Evolutionary conservation across 805 yeast genomes (phyloP).

Genomic region (Zygotorulaspora florentina): DNA sequence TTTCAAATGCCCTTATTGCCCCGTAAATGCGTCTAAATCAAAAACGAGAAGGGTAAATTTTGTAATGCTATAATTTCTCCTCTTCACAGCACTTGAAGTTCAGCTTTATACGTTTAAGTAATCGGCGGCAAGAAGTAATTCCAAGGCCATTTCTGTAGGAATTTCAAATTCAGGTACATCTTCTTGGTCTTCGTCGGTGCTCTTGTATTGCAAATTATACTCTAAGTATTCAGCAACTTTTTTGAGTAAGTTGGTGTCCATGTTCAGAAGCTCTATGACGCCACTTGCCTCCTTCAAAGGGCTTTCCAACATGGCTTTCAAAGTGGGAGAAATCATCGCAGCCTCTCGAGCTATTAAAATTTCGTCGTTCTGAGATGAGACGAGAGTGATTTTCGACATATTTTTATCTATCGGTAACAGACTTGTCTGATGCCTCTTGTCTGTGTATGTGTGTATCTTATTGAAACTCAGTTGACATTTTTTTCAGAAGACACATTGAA

Average conservation of each 20-base stretch:
- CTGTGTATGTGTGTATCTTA: too few relatives aligned
- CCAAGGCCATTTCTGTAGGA: conserved; percentile 92
- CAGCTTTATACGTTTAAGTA: conserved; percentile 38
- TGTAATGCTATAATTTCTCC: conserved; percentile 25
- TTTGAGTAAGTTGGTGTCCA: conserved; percentile 66
- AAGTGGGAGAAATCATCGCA: conserved; percentile 67
- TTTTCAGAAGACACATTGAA: too few relatives aligned
- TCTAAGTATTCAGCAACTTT: conserved; percentile 82
- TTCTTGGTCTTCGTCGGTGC: conserved; percentile 41
- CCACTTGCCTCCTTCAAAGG: conserved; percentile 58
- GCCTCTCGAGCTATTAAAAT: conserved; percentile 65
- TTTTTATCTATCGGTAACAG: background rate
- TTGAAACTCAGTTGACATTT: too few relatives aligned
- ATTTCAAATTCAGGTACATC: conserved; percentile 82
- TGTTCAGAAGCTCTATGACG: conserved; percentile 52
- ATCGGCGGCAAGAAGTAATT: conserved; percentile 89
- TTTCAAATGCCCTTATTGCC: conserved; percentile 74
- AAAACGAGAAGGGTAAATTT: conserved; percentile 45
- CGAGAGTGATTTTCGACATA: conserved; percentile 50
- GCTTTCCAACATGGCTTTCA: conserved; percentile 52
- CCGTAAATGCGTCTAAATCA: conserved; percentile 43
- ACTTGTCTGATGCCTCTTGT: too few relatives aligned
- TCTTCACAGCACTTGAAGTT: background rate
- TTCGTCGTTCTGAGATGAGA: conserved; percentile 67
- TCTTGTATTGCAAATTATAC: conserved; percentile 65